Base-by-base conservation (phyloP, 345 rosid genomes). In the Brassica nigra region DNA sequence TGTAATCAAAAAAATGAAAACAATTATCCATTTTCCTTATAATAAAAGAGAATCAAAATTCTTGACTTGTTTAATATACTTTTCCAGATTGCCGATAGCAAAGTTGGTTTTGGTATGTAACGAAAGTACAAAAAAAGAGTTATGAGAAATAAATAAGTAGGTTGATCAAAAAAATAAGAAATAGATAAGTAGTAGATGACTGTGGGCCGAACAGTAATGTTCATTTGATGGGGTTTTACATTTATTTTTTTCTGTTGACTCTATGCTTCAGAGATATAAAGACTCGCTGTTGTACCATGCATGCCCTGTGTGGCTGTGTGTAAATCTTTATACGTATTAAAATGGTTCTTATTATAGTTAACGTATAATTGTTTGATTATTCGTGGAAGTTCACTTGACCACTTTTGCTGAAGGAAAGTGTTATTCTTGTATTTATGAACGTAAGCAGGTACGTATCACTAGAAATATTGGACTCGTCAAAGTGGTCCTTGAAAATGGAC, bases 141-240 rank as follows among this genome's bases (percentile, higher is more conserved):
- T 27, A 10, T 20, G 18, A 37, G 55, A 49, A 49, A 54, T 7
- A 57, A 71, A 71, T 3, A 37, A 34, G 34, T 62, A 70, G 23
- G 71, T 77, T 37, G 42, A 36, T 1, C 27, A 23, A 23, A 23
- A 23, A 23, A 23, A 23, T 23, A 23, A 23, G 27, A 23, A 23
- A 23, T 23, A 23, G 27, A 23, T 23, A 23, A 23, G 27, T 23
- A 23, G 27, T 23, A 23, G 27, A 23, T 23, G 27, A 23, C 27
- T 37, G 66, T 71, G 76, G 76, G 71, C 81, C 81, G 57, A 34
- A 44, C 0, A 62, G 54, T 77, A 27, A 63, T 62, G 70, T 47
- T 55, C 12, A 71, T 63, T 62, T 28, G 57, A 37, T 58, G 62
- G 7, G 34, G 1, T 16, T 42, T 68, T 15, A 15, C 49, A 20